Conservation (phyloP, 176 grass and related monocot species). For the Ensete ventricosum region DNA sequence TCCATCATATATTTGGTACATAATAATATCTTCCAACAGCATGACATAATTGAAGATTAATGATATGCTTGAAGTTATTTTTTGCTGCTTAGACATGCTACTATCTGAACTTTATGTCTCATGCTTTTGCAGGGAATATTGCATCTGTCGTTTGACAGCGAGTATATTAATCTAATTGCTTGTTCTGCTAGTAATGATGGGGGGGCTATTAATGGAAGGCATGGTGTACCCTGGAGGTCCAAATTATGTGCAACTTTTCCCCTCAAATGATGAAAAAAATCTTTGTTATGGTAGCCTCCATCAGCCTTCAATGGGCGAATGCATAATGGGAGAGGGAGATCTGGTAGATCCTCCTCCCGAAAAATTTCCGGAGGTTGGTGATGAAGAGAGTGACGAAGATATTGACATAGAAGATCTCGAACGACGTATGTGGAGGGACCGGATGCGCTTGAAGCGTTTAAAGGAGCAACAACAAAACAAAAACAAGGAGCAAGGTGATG, state of each 20-base stretch:
- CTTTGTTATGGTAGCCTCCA: constrained; percentile 31
- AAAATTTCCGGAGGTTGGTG: constrained; percentile 45
- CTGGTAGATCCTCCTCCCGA: constrained; percentile 53
- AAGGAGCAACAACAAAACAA: constrained; percentile 74
- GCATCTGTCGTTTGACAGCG: background rate
- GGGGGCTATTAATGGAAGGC: constrained; percentile 17
- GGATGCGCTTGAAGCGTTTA: constrained; percentile 71
- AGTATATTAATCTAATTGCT: background rate
- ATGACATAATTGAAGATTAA: no score
- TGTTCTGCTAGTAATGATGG: constrained; percentile 5
- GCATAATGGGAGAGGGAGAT: constrained; percentile 59
- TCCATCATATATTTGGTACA: no score
- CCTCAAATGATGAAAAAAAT: constrained; percentile 23
- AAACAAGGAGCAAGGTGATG: constrained; percentile 49
- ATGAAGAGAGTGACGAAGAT: constrained; percentile 73
- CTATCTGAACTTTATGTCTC: background rate
- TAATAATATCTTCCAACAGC: no score
- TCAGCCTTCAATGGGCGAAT: constrained; percentile 44
- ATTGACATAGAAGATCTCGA: constrained; percentile 85
- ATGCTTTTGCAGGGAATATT: constrained; percentile 2
- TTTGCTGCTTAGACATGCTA: background rate
- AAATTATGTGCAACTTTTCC: constrained; percentile 15
- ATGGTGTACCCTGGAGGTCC: constrained; percentile 6
- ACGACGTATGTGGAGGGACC: constrained; percentile 89
- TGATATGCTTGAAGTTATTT: no score